phyloP scores from a whole-genome alignment of 2,329 filamentous ascomycete genomes.

The Nemania abortiva region DNA sequence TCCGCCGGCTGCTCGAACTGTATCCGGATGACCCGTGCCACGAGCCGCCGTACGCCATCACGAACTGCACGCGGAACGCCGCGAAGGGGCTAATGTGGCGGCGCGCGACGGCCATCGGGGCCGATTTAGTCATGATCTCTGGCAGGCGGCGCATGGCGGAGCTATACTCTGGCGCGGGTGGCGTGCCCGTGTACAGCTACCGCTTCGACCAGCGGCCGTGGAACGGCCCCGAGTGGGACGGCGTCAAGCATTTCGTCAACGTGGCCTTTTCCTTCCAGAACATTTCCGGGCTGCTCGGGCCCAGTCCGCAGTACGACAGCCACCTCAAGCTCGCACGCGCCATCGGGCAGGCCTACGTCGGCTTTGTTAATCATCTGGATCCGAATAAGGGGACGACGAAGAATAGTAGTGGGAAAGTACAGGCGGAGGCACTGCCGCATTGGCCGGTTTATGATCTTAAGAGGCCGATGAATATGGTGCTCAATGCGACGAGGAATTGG shows the following conservation, averaged over 20 bases:
- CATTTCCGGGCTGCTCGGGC: constrained; percentile 60
- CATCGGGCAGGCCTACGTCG: constrained; percentile 58
- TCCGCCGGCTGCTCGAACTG: constrained; percentile 58
- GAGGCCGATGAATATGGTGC: constrained; percentile 58
- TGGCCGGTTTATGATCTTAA: constrained; percentile 48
- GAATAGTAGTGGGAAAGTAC: neutral
- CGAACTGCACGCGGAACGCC: constrained; percentile 51
- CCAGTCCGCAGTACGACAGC: constrained; percentile 57
- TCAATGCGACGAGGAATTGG: constrained; percentile 58
- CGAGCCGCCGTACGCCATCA: constrained; percentile 59
- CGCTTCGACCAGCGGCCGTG: constrained; percentile 63
- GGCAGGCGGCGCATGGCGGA: constrained; percentile 60
- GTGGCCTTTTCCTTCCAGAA: constrained; percentile 65
- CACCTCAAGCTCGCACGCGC: constrained; percentile 52
- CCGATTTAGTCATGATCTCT: constrained; percentile 62
- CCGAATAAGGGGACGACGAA: constrained; percentile 52
- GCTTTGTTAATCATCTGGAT: constrained; percentile 58
- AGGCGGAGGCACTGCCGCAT: constrained; percentile 32
- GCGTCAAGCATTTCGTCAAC: constrained; percentile 62
- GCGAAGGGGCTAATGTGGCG: constrained; percentile 58
- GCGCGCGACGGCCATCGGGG: constrained; percentile 59
- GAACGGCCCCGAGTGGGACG: constrained; percentile 55
- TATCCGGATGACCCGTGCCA: constrained; percentile 63
- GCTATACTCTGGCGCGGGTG: constrained; percentile 52
- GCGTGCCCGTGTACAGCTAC: constrained; percentile 59